Conservation (phyloP, 208 protist genomes). For the Naegleria gruberi region DNA sequence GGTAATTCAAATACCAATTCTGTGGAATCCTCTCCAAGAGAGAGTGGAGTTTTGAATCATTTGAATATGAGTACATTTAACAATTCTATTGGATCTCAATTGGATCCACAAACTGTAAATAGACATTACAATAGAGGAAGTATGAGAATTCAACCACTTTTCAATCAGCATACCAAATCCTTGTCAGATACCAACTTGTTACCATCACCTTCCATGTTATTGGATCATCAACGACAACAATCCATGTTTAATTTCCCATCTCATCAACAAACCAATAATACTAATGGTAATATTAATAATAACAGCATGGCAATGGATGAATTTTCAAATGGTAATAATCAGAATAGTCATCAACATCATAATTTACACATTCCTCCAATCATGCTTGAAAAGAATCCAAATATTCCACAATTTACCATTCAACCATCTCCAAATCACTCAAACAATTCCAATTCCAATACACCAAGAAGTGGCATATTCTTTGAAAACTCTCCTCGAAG, state of each 20-base stretch:
- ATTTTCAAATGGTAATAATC: not conserved
- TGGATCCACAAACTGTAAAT: not conserved
- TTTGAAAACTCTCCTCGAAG: not conserved
- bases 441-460: not conserved
- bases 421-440: not conserved
- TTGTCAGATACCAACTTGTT: not conserved
- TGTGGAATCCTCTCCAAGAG: too few species aligned
- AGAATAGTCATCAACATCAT: not conserved
- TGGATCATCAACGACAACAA: too few species aligned
- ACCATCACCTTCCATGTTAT: not conserved
- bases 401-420: too few species aligned
- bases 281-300: too few species aligned
- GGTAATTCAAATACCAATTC: too few species aligned
- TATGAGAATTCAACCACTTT: not conserved
- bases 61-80: too few species aligned
- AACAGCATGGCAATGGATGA: not conserved
- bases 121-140: too few species aligned
- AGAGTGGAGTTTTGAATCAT: too few species aligned
- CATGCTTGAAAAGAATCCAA: not conserved
- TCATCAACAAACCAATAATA: too few species aligned
- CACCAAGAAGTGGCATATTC: not conserved
- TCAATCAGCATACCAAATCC: not conserved
- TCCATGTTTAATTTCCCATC: too few species aligned
- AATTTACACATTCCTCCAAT: not conserved
- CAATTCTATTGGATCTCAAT: too few species aligned